Base-by-base conservation (phyloP, 257 asterid genomes). In the Penstemon newberryi region DNA sequence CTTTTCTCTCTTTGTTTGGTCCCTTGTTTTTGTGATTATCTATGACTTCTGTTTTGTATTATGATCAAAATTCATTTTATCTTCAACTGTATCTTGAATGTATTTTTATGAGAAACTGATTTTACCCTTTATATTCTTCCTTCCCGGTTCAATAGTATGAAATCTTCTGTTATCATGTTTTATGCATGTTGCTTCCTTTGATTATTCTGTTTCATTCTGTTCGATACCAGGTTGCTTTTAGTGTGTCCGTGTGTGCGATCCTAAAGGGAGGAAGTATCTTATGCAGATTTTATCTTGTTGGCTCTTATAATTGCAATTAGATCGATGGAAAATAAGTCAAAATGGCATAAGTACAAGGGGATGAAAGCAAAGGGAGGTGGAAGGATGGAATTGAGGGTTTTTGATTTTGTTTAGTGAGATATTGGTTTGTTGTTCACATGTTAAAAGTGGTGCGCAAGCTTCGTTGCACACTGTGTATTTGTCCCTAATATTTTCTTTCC, bases 161-260 rank as follows among this genome's bases (percentile, higher is more conserved):
- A 10, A 50, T 56, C 49, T n/a, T 41, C 61, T 71, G 40, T 51
- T 72, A 49, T 40, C 40, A 41, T 51, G 18, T 15, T 25, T 40
- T 46, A 56, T 63, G 71, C 18, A 15, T 15, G 54, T 36, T 62
- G 67, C 15, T 59, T 63, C 60, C 57, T 69, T 56, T 33, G 12
- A 25, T 9, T 62, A 15, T 60, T 50, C 18, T 47, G 15, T 62
- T 9, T 3, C 15, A 2, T 56, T 56, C 25, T 39, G 44, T 70
- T 33, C 13, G 41, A 13, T 12, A 7, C 64, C 44, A 4, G 41
- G 36, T 5, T 19, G 9, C 49, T 42, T 25, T 51, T 36, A 4
- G 59, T 18, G 5, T 59, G 4, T 38, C 62, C 55, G 33, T 65
- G 15, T 7, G 68, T 60, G 67, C 63, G 46, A 19, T 42, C 10